Base-by-base conservation (phyloP, 345 rosid genomes). In the Ailanthus altissimus region DNA sequence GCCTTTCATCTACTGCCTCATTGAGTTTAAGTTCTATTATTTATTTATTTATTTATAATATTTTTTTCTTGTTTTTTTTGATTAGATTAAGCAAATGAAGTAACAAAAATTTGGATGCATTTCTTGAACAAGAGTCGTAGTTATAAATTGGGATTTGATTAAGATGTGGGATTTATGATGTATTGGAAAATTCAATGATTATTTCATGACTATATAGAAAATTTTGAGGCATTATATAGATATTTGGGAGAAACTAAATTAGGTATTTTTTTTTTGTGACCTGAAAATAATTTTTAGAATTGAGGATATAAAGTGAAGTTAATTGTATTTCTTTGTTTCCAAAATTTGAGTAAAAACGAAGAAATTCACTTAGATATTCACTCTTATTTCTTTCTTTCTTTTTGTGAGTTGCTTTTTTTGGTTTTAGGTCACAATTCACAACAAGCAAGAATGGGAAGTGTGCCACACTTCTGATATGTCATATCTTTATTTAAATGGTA, bases 1-100 rank as follows among this genome's bases (percentile, higher is more conserved):
- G 23, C 98, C 99, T 14, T 95, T 95, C 63, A 93, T 90, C 68
- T 94, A 97, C 51, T 94, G 97, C 68, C 85, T 94, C 21, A 93
- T 94, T 0, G 97, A 94, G 80, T 94, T 94, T 86, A 92, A 91
- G 83, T 94, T 90, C 90, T 92, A 97, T 97, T 92, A 76, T 59
- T n/a, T n/a, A 82, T 71, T n/a, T 8, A 3, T 47, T 54, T 51
- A 62, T 46, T 38, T 14, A 25, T 73, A 5, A 1, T n/a, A n/a
- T n/a, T 9, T 14, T 36, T n/a, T 46, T 59, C 66, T 12, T 38
- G 4, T n/a, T n/a, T n/a, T 69, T 65, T 53, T 50, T 26, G 7
- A 42, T 20, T 4, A 5, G 14, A 46, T 38, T 18, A 21, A 21
- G 8, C 23, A 26, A 53, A n/a, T 45, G 10, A 26, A 59, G 16